Evolutionary conservation across 345 rosid species (phyloP).

Genomic region (Geranium rotundifolium): DNA sequence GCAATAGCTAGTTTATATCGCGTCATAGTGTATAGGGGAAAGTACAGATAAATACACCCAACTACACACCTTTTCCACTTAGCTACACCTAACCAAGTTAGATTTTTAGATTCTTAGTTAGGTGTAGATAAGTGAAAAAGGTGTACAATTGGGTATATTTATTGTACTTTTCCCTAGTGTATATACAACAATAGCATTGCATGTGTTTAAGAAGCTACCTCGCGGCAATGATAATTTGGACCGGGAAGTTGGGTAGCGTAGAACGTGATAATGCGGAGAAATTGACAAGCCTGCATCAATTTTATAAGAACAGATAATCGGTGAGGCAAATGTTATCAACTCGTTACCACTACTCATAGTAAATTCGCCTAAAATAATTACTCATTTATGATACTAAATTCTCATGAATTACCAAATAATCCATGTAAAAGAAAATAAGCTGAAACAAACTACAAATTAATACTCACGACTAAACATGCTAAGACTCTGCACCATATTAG

Average conservation of each 20-base stretch:
- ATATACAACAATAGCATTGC: background rate
- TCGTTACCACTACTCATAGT: background rate
- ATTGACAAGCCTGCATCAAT: constrained; percentile 62
- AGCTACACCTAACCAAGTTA: too few species aligned
- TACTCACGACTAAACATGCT: constrained; percentile 88
- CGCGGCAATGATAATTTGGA: constrained; percentile 93
- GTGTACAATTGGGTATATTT: too few species aligned
- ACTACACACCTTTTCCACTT: too few species aligned
- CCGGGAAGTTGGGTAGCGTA: constrained; percentile 98
- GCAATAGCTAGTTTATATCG: background rate
- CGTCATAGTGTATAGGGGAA: too few species aligned
- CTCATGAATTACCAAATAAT: background rate
- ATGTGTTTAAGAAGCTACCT: constrained; percentile 32
- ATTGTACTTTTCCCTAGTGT: too few species aligned
- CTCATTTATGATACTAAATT: too few species aligned
- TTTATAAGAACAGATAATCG: background rate
- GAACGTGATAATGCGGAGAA: constrained; percentile 79
- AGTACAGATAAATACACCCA: too few species aligned
- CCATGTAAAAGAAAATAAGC: background rate
- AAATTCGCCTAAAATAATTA: too few species aligned
- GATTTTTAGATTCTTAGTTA: too few species aligned
- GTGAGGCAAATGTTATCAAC: background rate
- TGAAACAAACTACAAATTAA: background rate
- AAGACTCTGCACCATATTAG: constrained; percentile 95
- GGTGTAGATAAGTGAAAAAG: too few species aligned